Base-by-base conservation (phyloP, 129 eudicot species). In the Heracleum sosnowskyi region DNA sequence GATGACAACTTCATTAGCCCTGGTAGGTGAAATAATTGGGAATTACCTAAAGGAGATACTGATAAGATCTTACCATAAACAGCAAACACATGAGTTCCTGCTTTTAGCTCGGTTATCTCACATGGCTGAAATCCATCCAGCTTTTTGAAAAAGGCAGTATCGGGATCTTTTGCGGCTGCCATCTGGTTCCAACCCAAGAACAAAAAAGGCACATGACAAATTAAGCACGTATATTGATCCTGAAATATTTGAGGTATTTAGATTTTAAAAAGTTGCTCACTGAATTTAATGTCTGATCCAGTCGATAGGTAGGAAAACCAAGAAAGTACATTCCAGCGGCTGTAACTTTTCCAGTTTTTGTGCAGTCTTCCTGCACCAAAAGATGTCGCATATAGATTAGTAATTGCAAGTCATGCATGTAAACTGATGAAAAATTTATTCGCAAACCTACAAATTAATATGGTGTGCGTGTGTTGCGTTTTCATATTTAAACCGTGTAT, bases 271-370 rank as follows among this genome's bases (percentile, higher is more conserved):
- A 78, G 63, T 73, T 73, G 83, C 97, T 86, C 81, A 95, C 99
- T 28, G 96, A 87, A 79, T 82, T 88, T 55, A 83, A 84, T 60
- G 91, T 63, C 78, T 86, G 91, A 76, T 92, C 97, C 81, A 90
- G 81, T 69, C 91, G 91, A 79, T 95, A 95, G 26, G 92, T 96
- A 69, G 97, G 96, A 84, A 95, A 95, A 34, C 99, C 97, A 77
- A 92, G 90, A 88, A 95, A 95, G 85, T 87, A 95, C 99, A 95
- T 91, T 84, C 99, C 99, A 17, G 99, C 99, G 12, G 92, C 82
- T 76, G 97, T 95, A 84, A 88, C 92, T 83, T 92, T 95, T 69
- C 97, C 93, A 46, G 94, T 82, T 85, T 87, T 95, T 85, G 86
- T 81, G 83, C 97, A 88, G 82, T 95, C 99, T 80, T 91, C 99